phyloP scores from a whole-genome alignment of 2,329 filamentous ascomycete species.

The Ophiostoma pallidulum region DNA sequence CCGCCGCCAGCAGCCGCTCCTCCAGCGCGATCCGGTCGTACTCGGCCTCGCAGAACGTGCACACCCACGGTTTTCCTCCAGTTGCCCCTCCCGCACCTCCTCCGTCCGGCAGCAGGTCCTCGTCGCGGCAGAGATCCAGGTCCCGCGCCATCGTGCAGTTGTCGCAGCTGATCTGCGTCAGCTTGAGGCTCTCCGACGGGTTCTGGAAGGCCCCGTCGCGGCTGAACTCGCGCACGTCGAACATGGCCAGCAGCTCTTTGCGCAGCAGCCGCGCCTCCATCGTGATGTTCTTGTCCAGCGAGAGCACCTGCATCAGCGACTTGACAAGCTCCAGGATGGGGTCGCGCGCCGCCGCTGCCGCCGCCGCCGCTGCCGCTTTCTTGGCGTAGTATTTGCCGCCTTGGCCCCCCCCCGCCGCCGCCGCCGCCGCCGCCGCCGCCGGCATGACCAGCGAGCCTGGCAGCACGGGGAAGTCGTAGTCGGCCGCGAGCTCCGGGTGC shows the following conservation, averaged over 20 bases:
- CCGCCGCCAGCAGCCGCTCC: slow-evolving; percentile 66
- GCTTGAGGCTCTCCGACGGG: slow-evolving; percentile 63
- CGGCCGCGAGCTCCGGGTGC: slow-evolving; percentile 75
- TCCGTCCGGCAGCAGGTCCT: slow-evolving; percentile 64
- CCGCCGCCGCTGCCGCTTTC: slow-evolving; percentile 9
- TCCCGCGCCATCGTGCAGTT: slow-evolving; percentile 85
- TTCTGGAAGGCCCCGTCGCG: slow-evolving; percentile 81
- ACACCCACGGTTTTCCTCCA: slow-evolving; percentile 68
- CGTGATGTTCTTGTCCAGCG: slow-evolving; percentile 80
- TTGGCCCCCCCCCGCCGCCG: background rate
- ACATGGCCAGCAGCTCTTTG: slow-evolving; percentile 79
- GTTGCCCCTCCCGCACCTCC: slow-evolving; percentile 22
- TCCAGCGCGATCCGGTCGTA: slow-evolving; percentile 76
- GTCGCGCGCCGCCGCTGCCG: slow-evolving; percentile 40
- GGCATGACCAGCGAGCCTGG: slow-evolving; percentile 50
- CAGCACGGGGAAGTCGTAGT: slow-evolving; percentile 77
- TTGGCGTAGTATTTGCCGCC: slow-evolving; percentile 5
- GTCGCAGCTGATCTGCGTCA: slow-evolving; percentile 73
- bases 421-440: slow-evolving; percentile 14
- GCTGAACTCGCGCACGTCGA: slow-evolving; percentile 92
- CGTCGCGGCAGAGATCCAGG: slow-evolving; percentile 85
- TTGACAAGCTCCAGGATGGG: slow-evolving; percentile 88
- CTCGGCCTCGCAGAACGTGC: slow-evolving; percentile 63
- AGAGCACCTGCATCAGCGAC: slow-evolving; percentile 82
- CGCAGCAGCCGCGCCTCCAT: slow-evolving; percentile 81